A percentile compares a stretch with the other conserved stretches of the same genome.
Conservation (phyloP, 257 asterid species). For the Schizonepeta tenuifolia region DNA sequence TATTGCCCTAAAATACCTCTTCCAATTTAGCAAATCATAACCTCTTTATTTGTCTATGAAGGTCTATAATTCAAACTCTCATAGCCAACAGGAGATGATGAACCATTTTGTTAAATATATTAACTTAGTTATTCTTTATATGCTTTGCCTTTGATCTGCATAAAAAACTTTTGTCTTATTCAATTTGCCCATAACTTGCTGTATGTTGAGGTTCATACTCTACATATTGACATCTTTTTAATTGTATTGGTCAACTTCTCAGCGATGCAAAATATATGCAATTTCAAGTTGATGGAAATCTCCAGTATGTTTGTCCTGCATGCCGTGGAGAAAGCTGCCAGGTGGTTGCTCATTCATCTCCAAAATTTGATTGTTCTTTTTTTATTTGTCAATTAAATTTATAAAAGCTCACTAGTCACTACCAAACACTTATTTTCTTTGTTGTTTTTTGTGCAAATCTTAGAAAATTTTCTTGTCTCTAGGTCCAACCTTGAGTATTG, state of each 20-base stretch:
- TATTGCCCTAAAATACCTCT: background rate
- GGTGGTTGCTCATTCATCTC: constrained; percentile 45
- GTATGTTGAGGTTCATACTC: constrained; percentile 17
- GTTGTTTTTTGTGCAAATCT: too few species aligned
- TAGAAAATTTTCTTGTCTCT: too few species aligned
- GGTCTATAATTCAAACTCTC: background rate
- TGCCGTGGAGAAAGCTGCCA: constrained; percentile 92
- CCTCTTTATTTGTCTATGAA: background rate
- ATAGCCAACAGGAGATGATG: constrained; percentile 5
- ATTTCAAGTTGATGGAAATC: constrained; percentile 89
- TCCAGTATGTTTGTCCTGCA: constrained; percentile 83
- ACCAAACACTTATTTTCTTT: too few species aligned
- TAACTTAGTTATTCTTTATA: constrained; percentile 9
- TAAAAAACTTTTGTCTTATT: background rate
- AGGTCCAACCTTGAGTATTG: too few species aligned
- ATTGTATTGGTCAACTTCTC: constrained; percentile 37
- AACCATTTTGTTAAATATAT: constrained; percentile 3
- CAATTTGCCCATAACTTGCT: background rate
- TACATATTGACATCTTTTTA: constrained; percentile 23
- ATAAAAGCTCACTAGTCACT: too few species aligned
- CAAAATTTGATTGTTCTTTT: too few species aligned
- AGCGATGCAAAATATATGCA: constrained; percentile 89
- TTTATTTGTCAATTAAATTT: too few species aligned
- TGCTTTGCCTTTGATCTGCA: constrained; percentile 16
- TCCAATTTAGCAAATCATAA: background rate